Base-by-base conservation (phyloP, 2,329 filamentous ascomycete species). In the Septoria petroselini region DNA sequence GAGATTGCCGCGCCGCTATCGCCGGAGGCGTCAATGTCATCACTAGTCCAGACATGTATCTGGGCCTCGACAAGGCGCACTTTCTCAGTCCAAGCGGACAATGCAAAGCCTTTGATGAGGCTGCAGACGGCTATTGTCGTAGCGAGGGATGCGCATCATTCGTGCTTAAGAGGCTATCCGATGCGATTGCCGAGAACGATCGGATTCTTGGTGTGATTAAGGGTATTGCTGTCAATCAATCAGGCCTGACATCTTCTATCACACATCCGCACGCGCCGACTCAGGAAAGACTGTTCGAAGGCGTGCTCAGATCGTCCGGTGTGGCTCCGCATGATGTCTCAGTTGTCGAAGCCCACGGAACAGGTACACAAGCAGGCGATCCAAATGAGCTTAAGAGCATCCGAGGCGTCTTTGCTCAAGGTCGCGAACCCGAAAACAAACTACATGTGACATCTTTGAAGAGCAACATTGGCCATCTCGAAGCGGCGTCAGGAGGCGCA, bases 211-310 rank as follows among this genome's bases (percentile, higher is more conserved):
- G 52, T 6, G 46, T 63, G 11, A 65, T 71, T 33, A 37, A 57
- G 3, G 67, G 60, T 3, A 62, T 68, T 1, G 58, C 53, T 2
- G 74, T 70, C 2, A 77, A 77, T 46, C 53, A 55, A 14, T 49
- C 44, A 11, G 50, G 27, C 5, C 11, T 35, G 19, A 34, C 42
- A 5, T 37, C 33, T 4, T 48, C 52, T 3, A 54, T 54, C 14
- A 54, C 53, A 9, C 44, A 42, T 4, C 53, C 53, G 11, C 49
- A 55, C n/a, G 45, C 44, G 7, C 51, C 50, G 7, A 52, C 65
- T 2, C 46, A 58, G 30, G 41, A 52, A n/a, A 30, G 21, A 11
- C 38, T 52, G 6, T 54, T 48, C 25, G 17, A 15, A 7, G 38
- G 38, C 4, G 35, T 52, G n/a, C 21, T 52, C 5, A 3, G 8